Evolutionary conservation across 1,284 basidiomycete genomes (phyloP).

Genomic region (Trichosporon coremiiforme): DNA sequence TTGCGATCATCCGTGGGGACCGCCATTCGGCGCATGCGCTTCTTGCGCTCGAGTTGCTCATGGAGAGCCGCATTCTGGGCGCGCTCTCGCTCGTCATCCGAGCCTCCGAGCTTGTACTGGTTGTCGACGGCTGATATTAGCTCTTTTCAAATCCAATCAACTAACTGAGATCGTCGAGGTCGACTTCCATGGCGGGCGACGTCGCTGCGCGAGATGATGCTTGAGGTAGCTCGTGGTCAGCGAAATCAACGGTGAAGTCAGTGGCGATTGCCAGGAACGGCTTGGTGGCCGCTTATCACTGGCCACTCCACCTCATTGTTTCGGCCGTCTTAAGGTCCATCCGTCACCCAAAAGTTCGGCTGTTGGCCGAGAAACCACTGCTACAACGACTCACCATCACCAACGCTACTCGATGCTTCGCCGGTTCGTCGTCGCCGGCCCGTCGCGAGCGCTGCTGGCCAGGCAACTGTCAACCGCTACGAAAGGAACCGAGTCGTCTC

Average conservation of each 20-base stretch:
- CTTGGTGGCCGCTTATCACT: neutral
- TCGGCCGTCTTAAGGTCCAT: neutral
- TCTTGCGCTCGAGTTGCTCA: constrained; percentile 92
- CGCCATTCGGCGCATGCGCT: constrained; percentile 86
- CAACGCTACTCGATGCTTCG: constrained; percentile 23
- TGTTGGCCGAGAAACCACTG: neutral
- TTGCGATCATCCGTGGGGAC: constrained; percentile 95
- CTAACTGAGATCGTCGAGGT: constrained; percentile 51
- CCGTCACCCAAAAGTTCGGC: constrained; percentile 15
- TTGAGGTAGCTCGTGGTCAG: constrained; percentile 12
- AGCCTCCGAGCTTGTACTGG: constrained; percentile 53
- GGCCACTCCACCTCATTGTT: neutral
- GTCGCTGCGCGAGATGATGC: constrained; percentile 20
- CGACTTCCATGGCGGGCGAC: constrained; percentile 30
- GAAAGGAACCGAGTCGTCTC: neutral
- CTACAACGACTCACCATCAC: neutral
- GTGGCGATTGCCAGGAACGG: constrained; percentile 11
- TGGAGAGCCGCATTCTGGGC: constrained; percentile 71
- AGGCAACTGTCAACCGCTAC: constrained; percentile 21
- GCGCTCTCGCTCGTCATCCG: constrained; percentile 57
- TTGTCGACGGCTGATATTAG: constrained; percentile 51
- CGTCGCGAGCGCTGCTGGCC: constrained; percentile 24
- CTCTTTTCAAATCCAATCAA: neutral
- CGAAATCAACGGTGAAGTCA: constrained; percentile 8
- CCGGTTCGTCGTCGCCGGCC: constrained; percentile 26